These are phyloP conservation scores for Perilla frutescens DNA, from an alignment of 257 asterid species.

Conservation along the genomic window DNA sequence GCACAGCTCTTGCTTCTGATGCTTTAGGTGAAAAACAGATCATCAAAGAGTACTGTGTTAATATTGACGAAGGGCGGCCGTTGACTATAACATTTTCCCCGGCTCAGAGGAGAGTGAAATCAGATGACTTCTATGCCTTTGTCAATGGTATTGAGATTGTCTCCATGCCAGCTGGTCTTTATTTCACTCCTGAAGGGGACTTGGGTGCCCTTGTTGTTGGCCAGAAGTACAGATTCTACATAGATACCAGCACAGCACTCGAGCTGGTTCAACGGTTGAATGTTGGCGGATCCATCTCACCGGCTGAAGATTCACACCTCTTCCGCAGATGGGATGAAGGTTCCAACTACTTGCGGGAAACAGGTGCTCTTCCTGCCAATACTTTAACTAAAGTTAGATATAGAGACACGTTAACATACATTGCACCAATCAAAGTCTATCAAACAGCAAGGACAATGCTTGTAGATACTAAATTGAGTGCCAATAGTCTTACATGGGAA, in stretches of 20 bases:
- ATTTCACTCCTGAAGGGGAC: slow-evolving; percentile 52
- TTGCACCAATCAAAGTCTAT: slow-evolving; percentile 53
- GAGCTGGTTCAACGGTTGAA: slow-evolving; percentile 65
- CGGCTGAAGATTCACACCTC: slow-evolving; percentile 60
- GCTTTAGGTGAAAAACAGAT: slow-evolving; percentile 34
- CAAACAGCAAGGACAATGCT: slow-evolving; percentile 52
- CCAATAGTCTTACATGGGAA: slow-evolving; percentile 51
- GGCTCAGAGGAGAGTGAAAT: slow-evolving; percentile 29
- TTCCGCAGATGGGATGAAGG: slow-evolving; percentile 66
- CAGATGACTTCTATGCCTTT: slow-evolving; percentile 47
- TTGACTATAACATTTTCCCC: slow-evolving; percentile 48
- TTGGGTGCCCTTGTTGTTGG: slow-evolving; percentile 49
- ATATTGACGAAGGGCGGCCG: slow-evolving; percentile 31
- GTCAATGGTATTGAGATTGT: slow-evolving; percentile 55
- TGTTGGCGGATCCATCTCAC: slow-evolving; percentile 61
- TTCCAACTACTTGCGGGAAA: slow-evolving; percentile 44
- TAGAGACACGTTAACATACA: slow-evolving; percentile 27
- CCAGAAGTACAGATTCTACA: slow-evolving; percentile 52
- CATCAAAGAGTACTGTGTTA: slow-evolving; percentile 49
- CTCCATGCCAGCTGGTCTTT: slow-evolving; percentile 59
- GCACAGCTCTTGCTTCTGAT: slow-evolving; percentile 32
- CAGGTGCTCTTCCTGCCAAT: slow-evolving; percentile 41
- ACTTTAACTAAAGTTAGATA: slow-evolving; percentile 35
- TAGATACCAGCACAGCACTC: slow-evolving; percentile 67
- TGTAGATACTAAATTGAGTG: slow-evolving; percentile 26